A percentile compares a stretch with the other conserved stretches of the same genome.
Evolutionary conservation across 331 rosid genomes (phyloP).

Genomic region (Rosa hybrid): DNA sequence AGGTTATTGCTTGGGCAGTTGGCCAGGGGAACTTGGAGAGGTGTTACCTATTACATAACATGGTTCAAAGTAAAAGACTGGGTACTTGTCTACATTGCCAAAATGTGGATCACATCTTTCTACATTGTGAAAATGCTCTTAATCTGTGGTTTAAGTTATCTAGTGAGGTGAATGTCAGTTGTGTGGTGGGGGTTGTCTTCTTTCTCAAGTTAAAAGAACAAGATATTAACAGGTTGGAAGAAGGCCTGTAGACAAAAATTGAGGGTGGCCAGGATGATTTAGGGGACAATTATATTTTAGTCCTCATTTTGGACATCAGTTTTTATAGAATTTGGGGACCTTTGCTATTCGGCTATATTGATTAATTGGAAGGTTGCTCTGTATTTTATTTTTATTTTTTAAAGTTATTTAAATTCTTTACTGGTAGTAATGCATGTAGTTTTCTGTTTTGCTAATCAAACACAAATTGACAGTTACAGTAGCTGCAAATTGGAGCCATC

Average conservation of each 20-base stretch:
- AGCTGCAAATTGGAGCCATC: background rate
- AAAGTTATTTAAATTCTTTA: background rate
- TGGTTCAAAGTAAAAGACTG: background rate
- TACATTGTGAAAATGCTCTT: background rate
- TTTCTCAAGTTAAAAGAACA: background rate
- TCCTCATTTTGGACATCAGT: background rate
- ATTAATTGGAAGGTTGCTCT: background rate
- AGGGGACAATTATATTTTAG: background rate
- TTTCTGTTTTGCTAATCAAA: background rate
- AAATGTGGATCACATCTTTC: background rate
- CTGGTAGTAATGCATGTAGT: background rate
- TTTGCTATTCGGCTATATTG: background rate
- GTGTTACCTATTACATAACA: background rate
- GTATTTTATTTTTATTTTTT: background rate
- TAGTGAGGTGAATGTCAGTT: background rate
- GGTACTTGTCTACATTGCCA: background rate
- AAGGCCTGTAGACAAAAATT: background rate
- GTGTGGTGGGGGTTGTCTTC: background rate
- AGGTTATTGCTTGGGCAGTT: background rate
- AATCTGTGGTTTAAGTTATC: background rate
- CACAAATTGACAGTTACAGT: background rate
- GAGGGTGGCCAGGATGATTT: background rate
- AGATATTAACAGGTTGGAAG: background rate
- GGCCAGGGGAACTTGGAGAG: background rate
- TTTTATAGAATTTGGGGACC: background rate